phyloP scores from a whole-genome alignment of 495 filamentous ascomycete species.

The Terfezia boudieri region DNA sequence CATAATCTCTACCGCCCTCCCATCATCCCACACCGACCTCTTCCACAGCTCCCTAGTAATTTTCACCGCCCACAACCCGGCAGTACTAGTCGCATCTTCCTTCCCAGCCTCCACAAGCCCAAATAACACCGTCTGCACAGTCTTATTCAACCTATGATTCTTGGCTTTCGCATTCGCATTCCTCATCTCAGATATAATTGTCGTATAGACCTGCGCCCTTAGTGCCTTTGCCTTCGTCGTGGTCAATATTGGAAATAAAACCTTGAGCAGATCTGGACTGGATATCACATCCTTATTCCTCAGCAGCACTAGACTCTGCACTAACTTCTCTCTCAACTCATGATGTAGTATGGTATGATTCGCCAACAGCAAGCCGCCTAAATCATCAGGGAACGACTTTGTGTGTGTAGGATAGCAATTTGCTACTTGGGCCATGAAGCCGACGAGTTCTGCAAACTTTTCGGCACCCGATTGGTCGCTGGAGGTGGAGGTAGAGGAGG shows the following conservation, averaged over 20 bases:
- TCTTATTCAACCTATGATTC: constrained; percentile 80
- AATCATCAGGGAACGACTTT: constrained; percentile 51
- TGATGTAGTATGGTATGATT: constrained; percentile 61
- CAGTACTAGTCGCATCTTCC: constrained; percentile 51
- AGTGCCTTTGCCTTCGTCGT: constrained; percentile 71
- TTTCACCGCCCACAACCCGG: constrained; percentile 87
- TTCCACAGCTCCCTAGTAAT: constrained; percentile 74
- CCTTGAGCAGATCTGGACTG: constrained; percentile 58
- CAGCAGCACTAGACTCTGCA: constrained; percentile 68
- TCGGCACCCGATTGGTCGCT: constrained; percentile 26
- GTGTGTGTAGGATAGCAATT: constrained; percentile 76
- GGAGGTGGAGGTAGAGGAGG: constrained; percentile 32
- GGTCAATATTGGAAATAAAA: constrained; percentile 76
- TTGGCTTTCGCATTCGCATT: constrained; percentile 61
- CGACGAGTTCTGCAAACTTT: constrained; percentile 24
- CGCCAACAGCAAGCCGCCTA: constrained; percentile 53
- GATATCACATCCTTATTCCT: constrained; percentile 82
- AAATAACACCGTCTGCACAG: constrained; percentile 77
- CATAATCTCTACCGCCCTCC: constrained; percentile 54
- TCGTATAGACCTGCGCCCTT: constrained; percentile 61
- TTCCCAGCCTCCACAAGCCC: constrained; percentile 52
- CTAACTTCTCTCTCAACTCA: constrained; percentile 80
- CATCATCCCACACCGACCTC: constrained; percentile 68
- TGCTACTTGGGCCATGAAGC: constrained; percentile 50
- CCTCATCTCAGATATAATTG: constrained; percentile 75